These are phyloP conservation scores for Kodamaea hsintzibuensis DNA, from an alignment of 805 yeast species.

Conservation along the genomic window DNA sequence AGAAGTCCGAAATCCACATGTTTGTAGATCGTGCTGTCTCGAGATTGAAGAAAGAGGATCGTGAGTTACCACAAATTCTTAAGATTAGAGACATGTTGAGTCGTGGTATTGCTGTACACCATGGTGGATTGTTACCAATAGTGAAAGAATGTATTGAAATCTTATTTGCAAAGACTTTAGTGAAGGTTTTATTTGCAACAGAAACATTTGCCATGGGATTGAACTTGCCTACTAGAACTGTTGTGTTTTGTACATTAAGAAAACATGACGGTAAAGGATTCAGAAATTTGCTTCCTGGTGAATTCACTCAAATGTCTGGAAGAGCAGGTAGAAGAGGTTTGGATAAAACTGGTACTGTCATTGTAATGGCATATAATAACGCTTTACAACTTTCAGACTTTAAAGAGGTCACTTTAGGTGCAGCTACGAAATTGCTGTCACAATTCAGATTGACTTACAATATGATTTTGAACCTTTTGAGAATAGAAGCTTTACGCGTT, in stretches of 20 bases:
- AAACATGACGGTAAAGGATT: conserved; percentile 89
- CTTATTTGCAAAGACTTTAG: conserved; percentile 79
- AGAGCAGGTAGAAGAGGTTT: conserved; percentile 98
- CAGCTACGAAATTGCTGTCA: conserved; percentile 84
- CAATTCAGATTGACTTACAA: conserved; percentile 94
- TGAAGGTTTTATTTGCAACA: conserved; percentile 92
- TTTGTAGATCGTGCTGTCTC: conserved; percentile 88
- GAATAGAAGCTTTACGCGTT: conserved; percentile 94
- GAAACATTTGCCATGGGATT: conserved; percentile 99
- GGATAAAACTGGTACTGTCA: conserved; percentile 91
- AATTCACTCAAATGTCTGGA: conserved; percentile 98
- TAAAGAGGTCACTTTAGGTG: conserved; percentile 82
- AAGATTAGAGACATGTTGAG: conserved; percentile 78
- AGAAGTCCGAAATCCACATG: conserved; percentile 89
- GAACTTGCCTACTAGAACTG: conserved; percentile 95
- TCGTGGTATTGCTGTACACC: conserved; percentile 95
- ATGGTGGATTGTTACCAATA: conserved; percentile 90
- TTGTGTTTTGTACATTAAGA: conserved; percentile 79
- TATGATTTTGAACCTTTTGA: conserved; percentile 86
- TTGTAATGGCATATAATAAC: conserved; percentile 78
- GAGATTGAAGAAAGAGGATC: conserved; percentile 81
- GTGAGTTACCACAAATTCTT: conserved; percentile 89
- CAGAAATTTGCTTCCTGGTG: conserved; percentile 88
- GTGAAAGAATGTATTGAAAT: conserved; percentile 94
- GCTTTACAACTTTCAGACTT: conserved; percentile 60